A percentile compares a stretch with the other conserved stretches of the same genome.
These are phyloP conservation scores for Ilex asprella DNA, from an alignment of 257 asterid species.

Conservation along the genomic window DNA sequence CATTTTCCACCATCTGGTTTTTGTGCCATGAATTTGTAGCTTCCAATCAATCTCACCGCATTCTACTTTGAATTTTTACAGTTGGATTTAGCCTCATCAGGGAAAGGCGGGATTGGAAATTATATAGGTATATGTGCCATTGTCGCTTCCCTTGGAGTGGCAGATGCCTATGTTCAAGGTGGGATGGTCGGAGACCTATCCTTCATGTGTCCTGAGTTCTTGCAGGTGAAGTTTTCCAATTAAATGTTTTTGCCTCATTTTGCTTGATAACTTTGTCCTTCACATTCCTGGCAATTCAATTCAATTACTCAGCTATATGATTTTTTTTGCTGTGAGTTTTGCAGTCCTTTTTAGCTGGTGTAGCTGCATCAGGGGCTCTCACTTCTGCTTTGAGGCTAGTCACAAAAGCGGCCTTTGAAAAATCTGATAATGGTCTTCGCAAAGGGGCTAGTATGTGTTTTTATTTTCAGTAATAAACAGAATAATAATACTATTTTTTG, in stretches of 20 bases:
- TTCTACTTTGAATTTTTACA: slow-evolving; percentile 9
- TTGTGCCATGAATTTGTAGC: no score
- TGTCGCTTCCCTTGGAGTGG: slow-evolving; percentile 71
- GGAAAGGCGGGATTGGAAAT: slow-evolving; percentile 66
- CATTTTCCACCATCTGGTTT: not conserved
- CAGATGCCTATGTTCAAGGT: slow-evolving; percentile 83
- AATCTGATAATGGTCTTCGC: not conserved
- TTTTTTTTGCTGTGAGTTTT: not conserved
- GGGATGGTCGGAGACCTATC: slow-evolving; percentile 84
- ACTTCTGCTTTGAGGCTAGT: not conserved
- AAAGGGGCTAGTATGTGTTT: not conserved
- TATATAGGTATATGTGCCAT: slow-evolving; percentile 51
- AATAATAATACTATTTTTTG: no score
- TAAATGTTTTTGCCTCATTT: not conserved
- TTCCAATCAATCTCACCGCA: not conserved
- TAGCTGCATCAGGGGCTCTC: not conserved
- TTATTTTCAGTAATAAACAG: not conserved
- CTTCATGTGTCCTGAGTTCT: slow-evolving; percentile 74
- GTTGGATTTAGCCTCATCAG: slow-evolving; percentile 64
- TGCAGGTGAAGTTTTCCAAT: slow-evolving; percentile 38
- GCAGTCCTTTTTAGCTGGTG: not conserved
- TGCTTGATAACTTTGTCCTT: not conserved
- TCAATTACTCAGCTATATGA: not conserved
- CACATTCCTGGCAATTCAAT: not conserved
- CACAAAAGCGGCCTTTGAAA: not conserved